Evolutionary conservation across 352 stramenopile species (phyloP), one percentile per base, ranked within the genome.

Genomic region (Globisporangium emineosum): DNA sequence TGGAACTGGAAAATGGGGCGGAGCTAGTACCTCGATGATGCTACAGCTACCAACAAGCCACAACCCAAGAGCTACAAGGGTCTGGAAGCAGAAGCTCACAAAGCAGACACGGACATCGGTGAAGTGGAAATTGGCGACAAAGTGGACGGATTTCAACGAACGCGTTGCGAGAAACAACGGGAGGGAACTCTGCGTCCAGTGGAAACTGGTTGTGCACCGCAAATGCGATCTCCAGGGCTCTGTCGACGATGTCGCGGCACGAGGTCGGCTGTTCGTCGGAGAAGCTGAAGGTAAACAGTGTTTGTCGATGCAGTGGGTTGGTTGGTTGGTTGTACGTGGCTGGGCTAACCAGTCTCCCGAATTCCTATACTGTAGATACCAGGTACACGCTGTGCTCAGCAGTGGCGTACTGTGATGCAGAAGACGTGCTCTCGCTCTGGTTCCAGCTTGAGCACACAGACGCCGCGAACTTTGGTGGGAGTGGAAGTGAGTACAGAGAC

Each of bases 11-110:
- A 65, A 69, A 17, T 60, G 59, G 19, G 47, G 62, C 9, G 47
- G 58, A 42, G 21, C 68, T n/a, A 69, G 45, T 17, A 53, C 45
- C 45, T 53, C 21, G 19, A 51, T 57, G 29, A 42, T 71, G 25
- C 21, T 76, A 19, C 45, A 51, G 9, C 3, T 54, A 21, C 7
- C n/a, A 53, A 53, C n/a, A 30, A n/a, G 9, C 8, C 15, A 25
- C 5, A 33, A 9, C 23, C 29, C 32, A 53, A 15, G 17, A 13
- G 60, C 37, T 21, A 65, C 42, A 17, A 55, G 33, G 7, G 53
- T 71, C 9, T 70, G 69, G 69, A 55, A 74, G 32, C 30, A 64
- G n/a, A 66, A 62, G 17, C 54, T 71, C 23, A n/a, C 45, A 30
- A 64, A 51, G 52, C 42, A 54, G 27, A 53, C 56, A 3, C 67